These are phyloP conservation scores for Fusarium sp. DNA, from an alignment of 2,329 filamentous ascomycete species.

Conservation along the genomic window DNA sequence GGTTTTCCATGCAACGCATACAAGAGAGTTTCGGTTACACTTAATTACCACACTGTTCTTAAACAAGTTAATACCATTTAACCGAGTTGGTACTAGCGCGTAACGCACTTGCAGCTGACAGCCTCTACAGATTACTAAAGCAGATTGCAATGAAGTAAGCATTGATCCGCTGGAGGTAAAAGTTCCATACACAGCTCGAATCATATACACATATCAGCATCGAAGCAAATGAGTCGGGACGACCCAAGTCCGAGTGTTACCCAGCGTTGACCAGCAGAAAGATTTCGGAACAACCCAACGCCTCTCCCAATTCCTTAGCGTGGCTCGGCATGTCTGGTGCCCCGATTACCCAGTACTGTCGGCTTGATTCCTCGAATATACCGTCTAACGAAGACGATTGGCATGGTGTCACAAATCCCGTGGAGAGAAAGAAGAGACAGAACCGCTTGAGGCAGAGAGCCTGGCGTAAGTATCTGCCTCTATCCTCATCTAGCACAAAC, in stretches of 20 bases:
- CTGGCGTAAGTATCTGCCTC: neutral
- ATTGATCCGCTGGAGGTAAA: neutral
- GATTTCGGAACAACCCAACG: neutral
- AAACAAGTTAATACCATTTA: neutral
- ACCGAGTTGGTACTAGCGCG: neutral
- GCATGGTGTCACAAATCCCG: neutral
- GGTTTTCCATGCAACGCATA: too few relatives aligned
- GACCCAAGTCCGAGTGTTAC: neutral
- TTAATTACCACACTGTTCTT: neutral
- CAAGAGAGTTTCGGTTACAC: too few relatives aligned
- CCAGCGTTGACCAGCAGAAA: neutral
- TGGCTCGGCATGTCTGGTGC: neutral
- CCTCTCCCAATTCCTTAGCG: too few relatives aligned
- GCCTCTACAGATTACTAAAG: neutral
- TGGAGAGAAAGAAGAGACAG: neutral
- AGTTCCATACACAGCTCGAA: neutral
- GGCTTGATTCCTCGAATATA: neutral
- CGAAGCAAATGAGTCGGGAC: neutral
- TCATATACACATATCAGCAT: too few relatives aligned
- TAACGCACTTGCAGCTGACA: conserved; percentile 2
- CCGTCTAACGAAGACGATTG: neutral
- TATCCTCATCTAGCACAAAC: too few relatives aligned
- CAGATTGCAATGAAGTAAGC: neutral
- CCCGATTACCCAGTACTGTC: too few relatives aligned
- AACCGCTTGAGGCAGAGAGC: neutral